phyloP scores from a whole-genome alignment of 2,329 filamentous ascomycete genomes.

The Botrytis squamosa region DNA sequence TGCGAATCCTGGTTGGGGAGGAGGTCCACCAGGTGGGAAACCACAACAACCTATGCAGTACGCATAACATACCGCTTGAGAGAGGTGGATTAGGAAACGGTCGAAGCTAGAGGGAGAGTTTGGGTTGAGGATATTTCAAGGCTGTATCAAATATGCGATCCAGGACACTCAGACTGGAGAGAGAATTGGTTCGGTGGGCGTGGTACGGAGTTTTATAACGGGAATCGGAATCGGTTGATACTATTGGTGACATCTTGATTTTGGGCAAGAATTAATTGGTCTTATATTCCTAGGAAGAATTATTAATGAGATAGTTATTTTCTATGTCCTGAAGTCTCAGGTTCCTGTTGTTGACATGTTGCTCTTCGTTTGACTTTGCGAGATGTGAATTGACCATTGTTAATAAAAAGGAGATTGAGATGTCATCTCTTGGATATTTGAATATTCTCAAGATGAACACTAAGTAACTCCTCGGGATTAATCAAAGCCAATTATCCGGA shows the following conservation, averaged over 20 bases:
- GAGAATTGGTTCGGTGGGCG: neutral
- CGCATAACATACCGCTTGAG: constrained; percentile 24
- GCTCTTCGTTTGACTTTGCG: neutral
- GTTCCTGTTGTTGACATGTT: neutral
- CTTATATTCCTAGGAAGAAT: neutral
- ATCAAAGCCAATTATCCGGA: neutral
- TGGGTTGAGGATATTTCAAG: neutral
- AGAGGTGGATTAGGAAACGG: neutral
- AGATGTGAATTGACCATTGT: neutral
- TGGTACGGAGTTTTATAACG: neutral
- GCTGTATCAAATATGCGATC: neutral
- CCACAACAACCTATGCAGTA: constrained; percentile 38
- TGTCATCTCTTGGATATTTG: neutral
- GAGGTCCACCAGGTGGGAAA: constrained; percentile 30
- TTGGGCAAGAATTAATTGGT: neutral
- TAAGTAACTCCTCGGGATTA: neutral
- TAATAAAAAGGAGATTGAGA: neutral
- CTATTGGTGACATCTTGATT: neutral
- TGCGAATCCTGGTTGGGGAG: constrained; percentile 34
- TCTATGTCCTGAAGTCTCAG: constrained; percentile 12
- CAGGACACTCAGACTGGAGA: neutral
- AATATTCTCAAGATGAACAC: neutral
- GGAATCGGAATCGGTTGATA: neutral
- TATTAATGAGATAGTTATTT: neutral
- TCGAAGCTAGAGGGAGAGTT: neutral